Evolutionary conservation across 345 rosid species (phyloP), one percentile per base, ranked within the genome.

Genomic region (Citrus glauca): DNA sequence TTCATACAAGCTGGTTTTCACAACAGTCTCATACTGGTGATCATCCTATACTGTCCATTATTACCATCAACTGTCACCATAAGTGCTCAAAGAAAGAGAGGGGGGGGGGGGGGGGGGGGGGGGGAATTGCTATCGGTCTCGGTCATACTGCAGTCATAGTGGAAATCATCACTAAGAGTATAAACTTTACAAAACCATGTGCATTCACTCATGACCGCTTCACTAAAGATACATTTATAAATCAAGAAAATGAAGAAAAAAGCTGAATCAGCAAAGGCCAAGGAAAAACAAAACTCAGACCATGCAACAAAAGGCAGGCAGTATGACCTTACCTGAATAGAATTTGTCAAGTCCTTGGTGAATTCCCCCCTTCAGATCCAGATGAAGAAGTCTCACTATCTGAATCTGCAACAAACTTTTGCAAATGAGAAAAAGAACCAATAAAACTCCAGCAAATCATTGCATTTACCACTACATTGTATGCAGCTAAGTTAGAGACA

Each of bases 381-480:
- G 98, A 91, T 27, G 98, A 94, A 82, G 97, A 90, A 81, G 92
- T 92, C 48, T 92, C 98, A 63, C 93, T 91, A 83, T 96, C 99
- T 48, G 98, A 92, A 81, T 94, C 97, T 91, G 92, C 85, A 86
- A 77, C n/a, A 61, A 72, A 74, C 69, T 68, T 30, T 73, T 67
- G 40, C 77, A 25, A 75, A 74, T 69, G 45, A 73, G 40, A 53
- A 67, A 66, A 45, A 76, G 9, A 60, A 60, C 27, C 42, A 66
- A 57, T 25, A 69, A 42, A 20, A 66, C 40, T 32, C 45, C 25
- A 28, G 13, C 33, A 62, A 27, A 42, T 14, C 17, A 25, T 38
- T 24, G 16, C 19, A 28, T 25, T 74, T 37, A 35, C 25, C 35
- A 66, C 63, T 60, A 73, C 25, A 38, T 48, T 32, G 28, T 10